Percentiles rank a stretch among this genome's conserved stretches.
These are phyloP conservation scores for Nyctanthes arbortristis DNA, from an alignment of 257 asterid genomes.

Conservation along the genomic window DNA sequence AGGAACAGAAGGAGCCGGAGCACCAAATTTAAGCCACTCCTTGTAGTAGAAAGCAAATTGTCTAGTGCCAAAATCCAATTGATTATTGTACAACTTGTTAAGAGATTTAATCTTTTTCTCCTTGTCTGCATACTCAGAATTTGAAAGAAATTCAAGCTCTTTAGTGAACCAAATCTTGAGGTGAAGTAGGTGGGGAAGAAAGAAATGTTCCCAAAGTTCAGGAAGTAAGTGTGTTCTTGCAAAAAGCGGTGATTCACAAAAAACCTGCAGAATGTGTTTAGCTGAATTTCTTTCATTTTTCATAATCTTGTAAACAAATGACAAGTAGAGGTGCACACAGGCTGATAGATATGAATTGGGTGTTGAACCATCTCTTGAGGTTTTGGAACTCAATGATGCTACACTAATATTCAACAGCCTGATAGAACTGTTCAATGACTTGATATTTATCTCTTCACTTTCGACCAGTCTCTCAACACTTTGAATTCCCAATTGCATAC, in stretches of 20 bases:
- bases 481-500: slow-evolving; percentile 52
- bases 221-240: slow-evolving; percentile 75
- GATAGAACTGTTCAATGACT: slow-evolving; percentile 49
- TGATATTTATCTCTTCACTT: slow-evolving; percentile 36
- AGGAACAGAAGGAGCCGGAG: slow-evolving; percentile 65
- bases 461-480: slow-evolving; percentile 55
- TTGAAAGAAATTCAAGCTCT: slow-evolving; percentile 48
- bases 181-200: slow-evolving; percentile 87
- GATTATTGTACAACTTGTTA: slow-evolving; percentile 47
- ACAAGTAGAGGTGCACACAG: slow-evolving; percentile 64
- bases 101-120: slow-evolving; percentile 44
- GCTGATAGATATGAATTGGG: slow-evolving; percentile 52
- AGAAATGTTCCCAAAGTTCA: slow-evolving; percentile 78
- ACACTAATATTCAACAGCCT: slow-evolving; percentile 43
- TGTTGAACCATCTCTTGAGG: slow-evolving; percentile 18
- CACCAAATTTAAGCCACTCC: slow-evolving; percentile 79
- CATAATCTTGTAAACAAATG: slow-evolving; percentile 58
- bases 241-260: slow-evolving; percentile 57
- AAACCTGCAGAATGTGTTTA: slow-evolving; percentile 57
- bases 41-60: slow-evolving; percentile 66
- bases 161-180: slow-evolving; percentile 71
- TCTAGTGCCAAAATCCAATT: slow-evolving; percentile 64
- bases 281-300: slow-evolving; percentile 63
- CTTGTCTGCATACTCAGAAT: slow-evolving; percentile 31
- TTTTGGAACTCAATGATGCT: slow-evolving; percentile 40